Evolutionary conservation across 1,284 basidiomycete genomes (phyloP).

Genomic region (Schizophyllum amplum): DNA sequence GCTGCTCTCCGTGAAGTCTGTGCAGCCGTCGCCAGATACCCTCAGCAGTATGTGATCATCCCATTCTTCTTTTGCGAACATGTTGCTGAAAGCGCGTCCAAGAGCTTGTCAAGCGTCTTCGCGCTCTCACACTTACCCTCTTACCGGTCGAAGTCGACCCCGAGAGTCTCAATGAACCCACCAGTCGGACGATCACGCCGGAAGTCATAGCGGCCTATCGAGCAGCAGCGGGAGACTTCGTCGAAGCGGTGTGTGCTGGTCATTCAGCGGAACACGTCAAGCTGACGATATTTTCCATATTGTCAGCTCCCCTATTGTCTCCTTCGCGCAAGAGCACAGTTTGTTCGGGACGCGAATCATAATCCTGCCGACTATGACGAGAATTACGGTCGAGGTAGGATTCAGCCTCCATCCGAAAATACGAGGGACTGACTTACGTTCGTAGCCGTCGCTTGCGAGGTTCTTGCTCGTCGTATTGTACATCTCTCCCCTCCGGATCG

Average conservation of each 20-base stretch:
- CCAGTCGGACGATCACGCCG: slow-evolving; percentile 65
- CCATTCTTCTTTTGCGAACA: not conserved
- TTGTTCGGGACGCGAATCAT: slow-evolving; percentile 66
- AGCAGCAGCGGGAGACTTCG: slow-evolving; percentile 68
- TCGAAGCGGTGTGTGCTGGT: slow-evolving; percentile 56
- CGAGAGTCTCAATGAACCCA: slow-evolving; percentile 51
- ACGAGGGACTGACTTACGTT: not conserved
- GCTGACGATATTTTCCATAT: slow-evolving; percentile 1
- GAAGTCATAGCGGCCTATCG: slow-evolving; percentile 58
- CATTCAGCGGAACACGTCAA: not conserved
- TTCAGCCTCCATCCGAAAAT: not conserved
- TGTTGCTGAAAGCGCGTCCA: slow-evolving; percentile 2
- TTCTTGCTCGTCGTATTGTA: slow-evolving; percentile 76
- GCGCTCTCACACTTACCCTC: slow-evolving; percentile 68
- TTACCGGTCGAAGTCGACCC: slow-evolving; percentile 76
- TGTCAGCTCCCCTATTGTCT: slow-evolving; percentile 70
- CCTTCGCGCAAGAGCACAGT: slow-evolving; percentile 71
- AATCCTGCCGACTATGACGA: slow-evolving; percentile 83
- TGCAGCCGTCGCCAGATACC: slow-evolving; percentile 59
- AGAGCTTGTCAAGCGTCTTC: slow-evolving; percentile 77
- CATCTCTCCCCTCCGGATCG: slow-evolving; percentile 59
- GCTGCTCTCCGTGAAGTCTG: slow-evolving; percentile 36
- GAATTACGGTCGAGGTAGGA: slow-evolving; percentile 66
- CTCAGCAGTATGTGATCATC: slow-evolving; percentile 48
- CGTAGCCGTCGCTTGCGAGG: slow-evolving; percentile 77